phyloP scores from a whole-genome alignment of 1,284 basidiomycete genomes.

The Trichosporon inkin region DNA sequence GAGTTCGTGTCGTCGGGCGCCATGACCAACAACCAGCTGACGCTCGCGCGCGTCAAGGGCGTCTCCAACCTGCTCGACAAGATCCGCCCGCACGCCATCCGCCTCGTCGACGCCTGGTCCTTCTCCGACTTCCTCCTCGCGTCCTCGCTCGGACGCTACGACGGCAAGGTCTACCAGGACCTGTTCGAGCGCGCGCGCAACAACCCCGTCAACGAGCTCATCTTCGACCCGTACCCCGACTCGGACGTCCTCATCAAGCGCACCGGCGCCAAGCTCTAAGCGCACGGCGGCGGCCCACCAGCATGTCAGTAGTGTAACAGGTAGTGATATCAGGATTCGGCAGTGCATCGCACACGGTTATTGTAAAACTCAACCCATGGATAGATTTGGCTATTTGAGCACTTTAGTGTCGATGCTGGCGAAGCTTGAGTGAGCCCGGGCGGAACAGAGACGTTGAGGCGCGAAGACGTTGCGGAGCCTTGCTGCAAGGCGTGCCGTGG shows the following conservation, averaged over 20 bases:
- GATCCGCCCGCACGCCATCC: constrained; percentile 28
- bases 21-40: constrained; percentile 42
- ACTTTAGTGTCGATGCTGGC: neutral
- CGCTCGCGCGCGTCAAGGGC: constrained; percentile 18
- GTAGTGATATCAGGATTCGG: neutral
- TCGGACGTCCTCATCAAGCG: constrained; percentile 20
- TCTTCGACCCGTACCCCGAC: constrained; percentile 22
- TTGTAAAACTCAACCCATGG: constrained; percentile 6
- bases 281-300: neutral
- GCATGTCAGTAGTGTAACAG: constrained; percentile 3
- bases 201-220: constrained; percentile 27
- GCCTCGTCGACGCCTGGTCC: constrained; percentile 56
- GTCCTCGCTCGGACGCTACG: constrained; percentile 55
- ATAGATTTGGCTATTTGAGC: neutral
- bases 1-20: constrained; percentile 54
- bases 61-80: constrained; percentile 16
- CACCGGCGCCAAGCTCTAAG: constrained; percentile 21
- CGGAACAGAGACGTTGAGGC: no score
- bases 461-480: no score
- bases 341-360: neutral
- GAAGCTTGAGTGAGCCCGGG: no score
- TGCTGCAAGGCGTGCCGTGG: no score
- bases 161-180: constrained; percentile 53
- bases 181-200: constrained; percentile 49
- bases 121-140: constrained; percentile 58